A percentile compares a stretch with the other conserved stretches of the same genome.
phyloP scores from a whole-genome alignment of 345 rosid genomes.

The Mercurialis annua region DNA sequence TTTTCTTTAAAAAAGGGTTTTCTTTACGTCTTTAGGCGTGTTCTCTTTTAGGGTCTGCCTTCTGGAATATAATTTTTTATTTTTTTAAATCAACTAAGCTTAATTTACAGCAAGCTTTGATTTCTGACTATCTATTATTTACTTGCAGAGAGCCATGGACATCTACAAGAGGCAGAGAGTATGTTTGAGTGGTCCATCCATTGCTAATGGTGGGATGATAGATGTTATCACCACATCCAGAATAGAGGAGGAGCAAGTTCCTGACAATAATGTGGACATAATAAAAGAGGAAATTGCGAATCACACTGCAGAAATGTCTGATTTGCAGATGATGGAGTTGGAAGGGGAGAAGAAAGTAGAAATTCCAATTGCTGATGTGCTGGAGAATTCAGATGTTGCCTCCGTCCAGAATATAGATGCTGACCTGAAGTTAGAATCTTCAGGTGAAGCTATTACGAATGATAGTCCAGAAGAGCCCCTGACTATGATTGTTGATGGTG shows the following conservation, averaged over 20 bases:
- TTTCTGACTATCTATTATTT: slow-evolving; percentile 8
- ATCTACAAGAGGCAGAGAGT: slow-evolving; percentile 70
- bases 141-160: slow-evolving; percentile 71
- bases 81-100: no score
- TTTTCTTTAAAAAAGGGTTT: background rate
- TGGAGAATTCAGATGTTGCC: slow-evolving; percentile 12
- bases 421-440: slow-evolving; percentile 15
- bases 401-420: slow-evolving; percentile 16
- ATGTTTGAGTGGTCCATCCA: slow-evolving; percentile 38
- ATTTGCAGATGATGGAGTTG: slow-evolving; percentile 8
- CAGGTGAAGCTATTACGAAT: slow-evolving; percentile 13
- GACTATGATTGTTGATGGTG: slow-evolving; percentile 12
- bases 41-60: background rate
- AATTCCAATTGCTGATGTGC: slow-evolving; percentile 19
- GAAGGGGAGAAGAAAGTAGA: slow-evolving; percentile 28
- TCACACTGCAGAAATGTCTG: slow-evolving; percentile 27
- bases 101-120: slow-evolving; percentile 2
- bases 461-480: slow-evolving; percentile 25
- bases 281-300: slow-evolving; percentile 14
- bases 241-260: slow-evolving; percentile 29
- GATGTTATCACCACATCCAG: slow-evolving; percentile 32
- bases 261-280: slow-evolving; percentile 13
- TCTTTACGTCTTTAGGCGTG: background rate
- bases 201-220: slow-evolving; percentile 20
- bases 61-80: no score